These are phyloP conservation scores for Sechiopsis laciniata DNA, from an alignment of 306 rosid species.

Conservation along the genomic window DNA sequence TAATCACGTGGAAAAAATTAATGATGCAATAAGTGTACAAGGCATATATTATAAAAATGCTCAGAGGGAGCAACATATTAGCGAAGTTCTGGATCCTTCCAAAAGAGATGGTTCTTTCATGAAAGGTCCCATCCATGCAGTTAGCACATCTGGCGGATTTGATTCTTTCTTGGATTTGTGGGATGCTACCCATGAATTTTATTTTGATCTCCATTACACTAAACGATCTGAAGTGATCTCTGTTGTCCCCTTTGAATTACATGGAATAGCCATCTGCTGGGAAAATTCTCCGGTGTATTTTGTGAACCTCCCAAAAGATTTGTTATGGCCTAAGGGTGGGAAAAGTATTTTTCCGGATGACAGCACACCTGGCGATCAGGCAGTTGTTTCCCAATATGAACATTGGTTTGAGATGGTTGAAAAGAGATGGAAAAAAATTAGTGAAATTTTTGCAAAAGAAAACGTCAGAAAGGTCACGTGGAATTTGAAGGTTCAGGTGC, in stretches of 20 bases:
- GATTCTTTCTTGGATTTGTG: slow-evolving; percentile 85
- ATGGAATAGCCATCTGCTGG: slow-evolving; percentile 91
- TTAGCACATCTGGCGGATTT: slow-evolving; percentile 58
- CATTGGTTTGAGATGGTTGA: slow-evolving; percentile 41
- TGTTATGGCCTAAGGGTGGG: slow-evolving; percentile 45
- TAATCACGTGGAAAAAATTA: slow-evolving; percentile 30
- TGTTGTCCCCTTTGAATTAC: slow-evolving; percentile 63
- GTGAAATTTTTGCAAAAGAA: slow-evolving; percentile 51
- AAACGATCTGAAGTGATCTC: slow-evolving; percentile 60
- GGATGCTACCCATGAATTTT: slow-evolving; percentile 62
- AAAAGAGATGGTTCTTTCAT: slow-evolving; percentile 30
- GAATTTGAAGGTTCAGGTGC: slow-evolving; percentile 88
- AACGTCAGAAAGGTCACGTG: slow-evolving; percentile 66
- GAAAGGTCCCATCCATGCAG: slow-evolving; percentile 73
- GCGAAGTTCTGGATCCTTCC: slow-evolving; percentile 30
- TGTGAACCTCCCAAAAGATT: slow-evolving; percentile 76
- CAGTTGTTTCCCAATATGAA: slow-evolving; percentile 40
- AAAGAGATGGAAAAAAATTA: slow-evolving; percentile 66
- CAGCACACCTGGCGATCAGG: slow-evolving; percentile 37
- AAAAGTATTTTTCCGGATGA: slow-evolving; percentile 32
- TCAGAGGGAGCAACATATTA: slow-evolving; percentile 30
- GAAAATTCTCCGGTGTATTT: slow-evolving; percentile 80
- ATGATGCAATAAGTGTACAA: slow-evolving; percentile 28
- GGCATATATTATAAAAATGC: slow-evolving; percentile 29
- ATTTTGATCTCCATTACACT: slow-evolving; percentile 70